Base-by-base conservation (phyloP, 257 asterid species). In the Penstemon davidsonii region DNA sequence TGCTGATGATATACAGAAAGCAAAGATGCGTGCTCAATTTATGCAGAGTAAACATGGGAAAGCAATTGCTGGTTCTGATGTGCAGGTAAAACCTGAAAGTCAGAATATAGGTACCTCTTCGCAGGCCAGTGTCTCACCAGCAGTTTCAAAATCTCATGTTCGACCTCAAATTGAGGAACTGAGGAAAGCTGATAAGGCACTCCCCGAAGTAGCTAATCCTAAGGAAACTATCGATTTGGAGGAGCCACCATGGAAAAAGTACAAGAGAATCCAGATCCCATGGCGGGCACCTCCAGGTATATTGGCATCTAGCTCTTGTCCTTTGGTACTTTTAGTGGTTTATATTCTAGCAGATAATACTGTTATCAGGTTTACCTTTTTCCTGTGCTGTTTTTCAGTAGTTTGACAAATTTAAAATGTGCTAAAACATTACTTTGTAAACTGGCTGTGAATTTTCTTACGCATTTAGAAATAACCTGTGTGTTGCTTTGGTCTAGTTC, bases 1-100 rank as follows among this genome's bases (percentile, higher is more conserved):
- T n/a, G 99, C 98, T 43, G 99, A 94, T 76, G 99, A 91, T 74
- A 94, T 94, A 80, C 99, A 94, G 78, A 94, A 94, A 81, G 97
- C 98, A 10, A 94, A 94, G 82, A 79, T 91, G 90, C 96, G 99
- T 57, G 95, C 90, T 73, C 99, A 91, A 39, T 89, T 80, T 71
- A 62, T 88, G 91, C 88, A 87, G 84, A 87, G 73, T 74, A 94
- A 83, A 77, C 75, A 84, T 62, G 90, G 90, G 56, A 94, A 89
- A 82, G 73, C 76, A 75, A 71, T 55, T 63, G 42, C 76, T 12
- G 53, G 62, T 70, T 62, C 82, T 57, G 83, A 73, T 76, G 88
- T 81, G 52, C 74, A 76, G 64, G 42, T 67, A 67, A 86, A 75
- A 75, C 66, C 81, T 18, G 96, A 89, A 65, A 81, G 71, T 69